Conservation (phyloP, 306 rosid genomes). For the Malus fusca region DNA sequence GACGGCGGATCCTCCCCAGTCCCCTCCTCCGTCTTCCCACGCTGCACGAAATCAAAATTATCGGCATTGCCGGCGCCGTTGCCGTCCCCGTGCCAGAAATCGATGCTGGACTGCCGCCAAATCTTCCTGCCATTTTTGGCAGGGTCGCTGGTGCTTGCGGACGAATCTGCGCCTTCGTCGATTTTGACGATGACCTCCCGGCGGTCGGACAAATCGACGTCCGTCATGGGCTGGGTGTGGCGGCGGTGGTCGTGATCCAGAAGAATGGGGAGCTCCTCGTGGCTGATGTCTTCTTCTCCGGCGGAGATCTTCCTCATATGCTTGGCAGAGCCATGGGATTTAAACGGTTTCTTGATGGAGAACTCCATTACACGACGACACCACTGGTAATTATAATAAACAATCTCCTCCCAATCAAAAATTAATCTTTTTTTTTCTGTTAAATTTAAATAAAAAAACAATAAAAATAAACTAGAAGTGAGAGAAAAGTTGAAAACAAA, state of each 20-base stretch:
- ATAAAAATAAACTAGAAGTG: not conserved
- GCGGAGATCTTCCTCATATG: constrained; percentile 23
- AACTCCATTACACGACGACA: constrained; percentile 38
- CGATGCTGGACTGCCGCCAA: constrained; percentile 57
- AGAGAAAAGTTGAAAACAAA: too few species aligned
- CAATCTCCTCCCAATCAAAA: not conserved
- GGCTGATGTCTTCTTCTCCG: constrained; percentile 1
- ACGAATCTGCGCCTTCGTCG: constrained; percentile 28
- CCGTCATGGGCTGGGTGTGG: constrained; percentile 14
- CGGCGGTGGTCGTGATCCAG: constrained; percentile 24
- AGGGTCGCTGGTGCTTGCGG: not conserved
- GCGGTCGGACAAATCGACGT: not conserved
- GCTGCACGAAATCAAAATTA: constrained; percentile 39
- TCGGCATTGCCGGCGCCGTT: not conserved
- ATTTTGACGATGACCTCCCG: constrained; percentile 54
- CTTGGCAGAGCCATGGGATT: constrained; percentile 40
- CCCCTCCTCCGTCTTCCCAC: constrained; percentile 21
- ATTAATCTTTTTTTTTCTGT: not conserved
- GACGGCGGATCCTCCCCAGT: constrained; percentile 76
- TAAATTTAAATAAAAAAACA: not conserved
- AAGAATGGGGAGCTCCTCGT: constrained; percentile 56
- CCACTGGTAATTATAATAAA: not conserved
- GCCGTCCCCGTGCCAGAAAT: constrained; percentile 33
- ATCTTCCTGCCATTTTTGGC: constrained; percentile 7
- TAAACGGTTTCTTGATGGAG: constrained; percentile 51